A percentile compares a stretch with the other conserved stretches of the same genome.
Evolutionary conservation across 805 yeast genomes (phyloP).

Genomic region (Ascoidea rubescens): DNA sequence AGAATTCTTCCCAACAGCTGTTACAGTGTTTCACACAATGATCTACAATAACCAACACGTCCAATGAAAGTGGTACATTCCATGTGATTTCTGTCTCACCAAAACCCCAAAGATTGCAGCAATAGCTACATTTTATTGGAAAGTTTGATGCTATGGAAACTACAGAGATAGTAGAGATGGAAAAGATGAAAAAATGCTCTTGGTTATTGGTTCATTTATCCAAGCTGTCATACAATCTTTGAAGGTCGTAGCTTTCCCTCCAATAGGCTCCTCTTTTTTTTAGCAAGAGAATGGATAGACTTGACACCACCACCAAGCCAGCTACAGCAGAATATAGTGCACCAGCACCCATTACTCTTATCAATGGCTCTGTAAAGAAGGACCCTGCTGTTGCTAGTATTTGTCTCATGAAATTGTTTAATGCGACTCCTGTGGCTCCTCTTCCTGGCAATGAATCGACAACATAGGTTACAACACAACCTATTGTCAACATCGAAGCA

Average conservation of each 20-base stretch:
- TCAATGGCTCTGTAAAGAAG: constrained; percentile 60
- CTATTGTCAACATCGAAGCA: constrained; percentile 74
- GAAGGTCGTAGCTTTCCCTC: constrained; percentile 50
- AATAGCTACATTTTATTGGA: too few relatives aligned
- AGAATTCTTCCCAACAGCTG: too few relatives aligned
- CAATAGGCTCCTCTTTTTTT: constrained; percentile 45
- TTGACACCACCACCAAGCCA: constrained; percentile 34
- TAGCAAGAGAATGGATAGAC: constrained; percentile 28
- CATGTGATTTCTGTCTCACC: too few relatives aligned
- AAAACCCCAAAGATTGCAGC: too few relatives aligned
- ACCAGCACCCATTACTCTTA: constrained; percentile 56
- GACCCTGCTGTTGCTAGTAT: constrained; percentile 64
- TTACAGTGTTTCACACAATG: too few relatives aligned
- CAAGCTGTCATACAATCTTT: constrained; percentile 38
- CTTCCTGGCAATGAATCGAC: constrained; percentile 78
- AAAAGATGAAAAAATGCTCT: too few relatives aligned
- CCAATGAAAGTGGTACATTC: too few relatives aligned
- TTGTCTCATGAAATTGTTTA: constrained; percentile 65
- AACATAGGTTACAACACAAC: constrained; percentile 65
- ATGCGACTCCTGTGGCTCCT: constrained; percentile 82
- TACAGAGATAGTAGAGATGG: too few relatives aligned
- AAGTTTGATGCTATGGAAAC: too few relatives aligned
- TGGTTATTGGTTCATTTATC: constrained; percentile 9
- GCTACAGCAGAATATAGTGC: constrained; percentile 54
- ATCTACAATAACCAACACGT: too few relatives aligned